These are phyloP conservation scores for Stagonosporopsis chrysanthemi DNA, from an alignment of 2,329 filamentous ascomycete genomes.

Conservation along the genomic window DNA sequence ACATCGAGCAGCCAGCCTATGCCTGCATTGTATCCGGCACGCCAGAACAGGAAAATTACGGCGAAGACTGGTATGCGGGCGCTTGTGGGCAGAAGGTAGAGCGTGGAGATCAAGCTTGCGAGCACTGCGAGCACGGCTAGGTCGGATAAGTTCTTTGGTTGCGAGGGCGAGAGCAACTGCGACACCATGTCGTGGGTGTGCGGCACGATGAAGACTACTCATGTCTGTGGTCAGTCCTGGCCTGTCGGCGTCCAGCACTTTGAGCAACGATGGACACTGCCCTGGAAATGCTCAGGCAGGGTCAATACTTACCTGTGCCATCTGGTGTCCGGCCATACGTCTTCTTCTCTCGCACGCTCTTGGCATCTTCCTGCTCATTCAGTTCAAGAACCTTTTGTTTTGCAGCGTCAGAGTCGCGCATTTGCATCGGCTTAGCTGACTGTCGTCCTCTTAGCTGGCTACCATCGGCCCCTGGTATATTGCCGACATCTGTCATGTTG, in stretches of 20 bases:
- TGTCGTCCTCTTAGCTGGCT: slow-evolving; percentile 43
- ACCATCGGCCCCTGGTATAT: slow-evolving; percentile 32
- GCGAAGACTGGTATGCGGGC: slow-evolving; percentile 82
- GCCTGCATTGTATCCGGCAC: slow-evolving; percentile 89
- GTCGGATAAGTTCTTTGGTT: slow-evolving; percentile 95
- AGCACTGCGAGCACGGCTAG: slow-evolving; percentile 80
- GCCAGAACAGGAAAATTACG: slow-evolving; percentile 87
- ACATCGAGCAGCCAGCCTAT: slow-evolving; percentile 88
- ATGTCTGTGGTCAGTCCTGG: slow-evolving; percentile 27
- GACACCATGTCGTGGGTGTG: slow-evolving; percentile 99
- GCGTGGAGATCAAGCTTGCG: slow-evolving; percentile 73
- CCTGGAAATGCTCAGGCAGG: neutral
- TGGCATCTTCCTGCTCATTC: slow-evolving; percentile 57
- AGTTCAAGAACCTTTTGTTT: slow-evolving; percentile 58
- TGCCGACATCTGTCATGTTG: slow-evolving; percentile 38
- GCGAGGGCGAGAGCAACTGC: slow-evolving; percentile 89
- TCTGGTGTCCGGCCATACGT: slow-evolving; percentile 91
- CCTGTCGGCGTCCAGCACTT: slow-evolving; percentile 5
- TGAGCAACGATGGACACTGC: neutral
- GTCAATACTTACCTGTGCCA: slow-evolving; percentile 75
- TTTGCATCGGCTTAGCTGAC: slow-evolving; percentile 39
- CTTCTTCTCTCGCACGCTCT: slow-evolving; percentile 68
- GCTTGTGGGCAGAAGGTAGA: slow-evolving; percentile 74
- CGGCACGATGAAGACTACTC: slow-evolving; percentile 88
- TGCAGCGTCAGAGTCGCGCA: slow-evolving; percentile 47